These are phyloP conservation scores for Phytopythium kandeliae DNA, from an alignment of 352 stramenopile species.

Conservation along the genomic window DNA sequence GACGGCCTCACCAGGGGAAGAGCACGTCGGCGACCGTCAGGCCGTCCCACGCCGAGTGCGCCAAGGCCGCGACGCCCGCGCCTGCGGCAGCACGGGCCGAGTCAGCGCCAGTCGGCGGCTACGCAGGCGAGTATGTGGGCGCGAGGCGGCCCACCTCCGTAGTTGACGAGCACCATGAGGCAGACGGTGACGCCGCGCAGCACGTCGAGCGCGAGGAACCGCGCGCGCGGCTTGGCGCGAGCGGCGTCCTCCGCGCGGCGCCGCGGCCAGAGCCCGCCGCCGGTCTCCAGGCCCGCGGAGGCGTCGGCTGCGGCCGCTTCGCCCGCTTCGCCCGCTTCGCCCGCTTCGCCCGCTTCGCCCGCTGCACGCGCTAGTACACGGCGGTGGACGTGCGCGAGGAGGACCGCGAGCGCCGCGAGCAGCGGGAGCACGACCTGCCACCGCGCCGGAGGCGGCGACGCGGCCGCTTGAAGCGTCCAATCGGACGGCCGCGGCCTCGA, in stretches of 20 bases:
- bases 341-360: no score
- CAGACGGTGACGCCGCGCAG: constrained; percentile 74
- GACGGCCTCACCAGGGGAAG: constrained; percentile 78
- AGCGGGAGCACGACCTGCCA: constrained; percentile 4
- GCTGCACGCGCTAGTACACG: no score
- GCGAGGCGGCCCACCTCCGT: constrained; percentile 33
- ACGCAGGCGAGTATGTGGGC: not conserved
- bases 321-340: not conserved
- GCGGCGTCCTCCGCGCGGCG: no score
- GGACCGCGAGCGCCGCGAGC: not conserved
- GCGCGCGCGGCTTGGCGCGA: constrained; percentile 4
- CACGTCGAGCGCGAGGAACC: constrained; percentile 45
- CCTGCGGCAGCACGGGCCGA: constrained; percentile 12
- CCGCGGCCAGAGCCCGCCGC: not conserved
- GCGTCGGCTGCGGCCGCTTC: not conserved
- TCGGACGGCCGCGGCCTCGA: not conserved
- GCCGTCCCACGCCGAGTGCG: constrained; percentile 75
- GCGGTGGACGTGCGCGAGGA: not conserved
- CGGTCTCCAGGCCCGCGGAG: not conserved
- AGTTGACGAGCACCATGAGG: constrained; percentile 88
- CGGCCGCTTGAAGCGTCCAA: not conserved
- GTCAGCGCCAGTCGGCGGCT: not conserved
- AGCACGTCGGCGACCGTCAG: constrained; percentile 67
- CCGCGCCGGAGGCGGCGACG: not conserved
- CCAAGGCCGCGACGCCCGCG: constrained; percentile 52